Conservation (phyloP, 177 flowering plant genomes). For the Vitis hybrid region DNA sequence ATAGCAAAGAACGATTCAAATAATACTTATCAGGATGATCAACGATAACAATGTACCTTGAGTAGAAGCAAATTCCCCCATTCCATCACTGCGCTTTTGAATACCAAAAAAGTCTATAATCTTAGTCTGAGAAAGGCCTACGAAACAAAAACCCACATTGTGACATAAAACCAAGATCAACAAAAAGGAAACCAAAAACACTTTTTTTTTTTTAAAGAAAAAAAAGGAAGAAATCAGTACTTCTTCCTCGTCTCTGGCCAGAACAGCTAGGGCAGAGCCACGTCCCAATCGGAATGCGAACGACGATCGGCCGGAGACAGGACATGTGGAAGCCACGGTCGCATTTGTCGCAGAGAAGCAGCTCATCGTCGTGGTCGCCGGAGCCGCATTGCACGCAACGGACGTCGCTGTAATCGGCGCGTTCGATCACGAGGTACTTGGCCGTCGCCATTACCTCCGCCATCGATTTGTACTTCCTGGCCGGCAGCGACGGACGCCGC, state of each 20-base stretch:
- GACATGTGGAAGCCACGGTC: conserved; percentile 59
- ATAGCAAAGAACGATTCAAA: background rate
- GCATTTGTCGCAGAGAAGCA: conserved; percentile 66
- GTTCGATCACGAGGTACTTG: conserved; percentile 21
- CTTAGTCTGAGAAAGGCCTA: conserved; percentile 64
- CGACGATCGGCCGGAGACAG: conserved; percentile 66
- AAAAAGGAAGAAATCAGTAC: conserved; percentile 33
- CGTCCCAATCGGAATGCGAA: conserved; percentile 51
- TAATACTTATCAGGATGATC: background rate
- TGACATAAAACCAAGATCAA: conserved; percentile 3
- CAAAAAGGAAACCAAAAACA: conserved; percentile 1
- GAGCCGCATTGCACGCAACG: conserved; percentile 59
- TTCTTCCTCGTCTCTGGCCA: conserved; percentile 31
- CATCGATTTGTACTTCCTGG: conserved; percentile 45
- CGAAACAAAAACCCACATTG: conserved; percentile 2
- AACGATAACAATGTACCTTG: conserved; percentile 33
- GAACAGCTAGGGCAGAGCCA: conserved; percentile 70
- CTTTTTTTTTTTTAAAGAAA: background rate
- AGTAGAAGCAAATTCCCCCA: conserved; percentile 24
- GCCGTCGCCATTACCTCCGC: conserved; percentile 53
- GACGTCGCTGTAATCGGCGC: conserved; percentile 26
- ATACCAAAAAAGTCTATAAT: conserved; percentile 63
- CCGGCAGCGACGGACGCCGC: conserved; percentile 16
- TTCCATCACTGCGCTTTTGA: conserved; percentile 29
- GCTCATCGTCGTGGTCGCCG: conserved; percentile 49